Percentiles rank a stretch among this genome's conserved stretches.
phyloP scores from a whole-genome alignment of 192 early-diverging fungal species.

The Podila minutissima region DNA sequence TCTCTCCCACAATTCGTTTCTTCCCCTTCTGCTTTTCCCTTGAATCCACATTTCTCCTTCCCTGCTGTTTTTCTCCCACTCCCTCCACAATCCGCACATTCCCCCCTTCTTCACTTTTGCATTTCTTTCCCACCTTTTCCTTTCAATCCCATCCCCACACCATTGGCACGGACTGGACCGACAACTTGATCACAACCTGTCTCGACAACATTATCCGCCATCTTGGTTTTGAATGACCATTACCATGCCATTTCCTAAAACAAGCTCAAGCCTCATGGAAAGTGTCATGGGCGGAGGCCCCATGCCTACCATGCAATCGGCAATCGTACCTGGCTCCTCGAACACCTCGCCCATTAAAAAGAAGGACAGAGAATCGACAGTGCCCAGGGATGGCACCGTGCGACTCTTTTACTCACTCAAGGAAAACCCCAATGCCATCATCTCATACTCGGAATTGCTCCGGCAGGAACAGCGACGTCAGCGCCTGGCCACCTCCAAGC shows the following conservation, averaged over 20 bases:
- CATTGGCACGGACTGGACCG: background rate
- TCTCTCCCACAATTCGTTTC: no score
- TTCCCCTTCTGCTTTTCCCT: background rate
- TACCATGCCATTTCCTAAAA: slow-evolving; percentile 24
- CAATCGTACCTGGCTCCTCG: background rate
- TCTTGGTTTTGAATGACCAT: no score
- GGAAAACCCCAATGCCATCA: slow-evolving; percentile 46
- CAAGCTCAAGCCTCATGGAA: slow-evolving; percentile 30
- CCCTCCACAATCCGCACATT: background rate
- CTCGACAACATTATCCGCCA: no score
- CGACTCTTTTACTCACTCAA: slow-evolving; percentile 40
- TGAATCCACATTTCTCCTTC: background rate
- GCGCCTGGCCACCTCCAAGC: background rate
- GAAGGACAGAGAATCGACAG: background rate
- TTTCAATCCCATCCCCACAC: background rate
- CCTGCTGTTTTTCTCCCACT: background rate
- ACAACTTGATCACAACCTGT: background rate
- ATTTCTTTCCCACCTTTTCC: background rate
- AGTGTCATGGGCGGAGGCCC: slow-evolving; percentile 24
- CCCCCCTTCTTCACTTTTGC: background rate
- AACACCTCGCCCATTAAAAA: background rate
- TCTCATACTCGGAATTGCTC: slow-evolving; percentile 41
- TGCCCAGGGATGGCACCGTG: slow-evolving; percentile 5
- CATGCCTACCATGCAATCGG: background rate
- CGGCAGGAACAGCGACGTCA: slow-evolving; percentile 31